Percentiles rank a stretch among this genome's conserved stretches.
These are phyloP conservation scores for Ceratocystis eucalypticola DNA, from an alignment of 2,329 filamentous ascomycete species.

Conservation along the genomic window DNA sequence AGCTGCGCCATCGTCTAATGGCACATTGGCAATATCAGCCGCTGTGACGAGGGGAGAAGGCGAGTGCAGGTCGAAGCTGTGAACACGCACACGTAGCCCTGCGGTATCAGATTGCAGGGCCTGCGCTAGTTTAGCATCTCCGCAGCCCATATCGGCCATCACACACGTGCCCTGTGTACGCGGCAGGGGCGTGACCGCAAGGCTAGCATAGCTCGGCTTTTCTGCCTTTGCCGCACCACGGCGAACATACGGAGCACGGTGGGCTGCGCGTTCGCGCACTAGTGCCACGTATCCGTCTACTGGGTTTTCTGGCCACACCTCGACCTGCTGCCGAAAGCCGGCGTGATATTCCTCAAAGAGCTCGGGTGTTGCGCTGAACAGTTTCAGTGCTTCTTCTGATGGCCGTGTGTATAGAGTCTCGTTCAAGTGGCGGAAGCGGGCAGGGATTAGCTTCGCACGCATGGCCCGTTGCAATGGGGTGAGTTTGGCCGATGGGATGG, in stretches of 20 bases:
- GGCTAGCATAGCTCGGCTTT: slow-evolving; percentile 23
- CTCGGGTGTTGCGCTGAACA: slow-evolving; percentile 75
- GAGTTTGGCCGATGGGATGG: slow-evolving; percentile 44
- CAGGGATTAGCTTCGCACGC: slow-evolving; percentile 86
- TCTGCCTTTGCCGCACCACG: slow-evolving; percentile 20
- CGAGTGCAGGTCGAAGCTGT: slow-evolving; percentile 77
- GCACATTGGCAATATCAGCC: slow-evolving; percentile 78
- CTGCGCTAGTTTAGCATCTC: slow-evolving; percentile 70
- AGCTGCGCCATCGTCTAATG: slow-evolving; percentile 57
- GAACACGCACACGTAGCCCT: slow-evolving; percentile 58
- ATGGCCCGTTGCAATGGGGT: slow-evolving; percentile 89
- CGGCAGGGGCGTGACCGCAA: slow-evolving; percentile 43
- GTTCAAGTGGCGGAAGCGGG: slow-evolving; percentile 93
- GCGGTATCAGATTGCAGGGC: slow-evolving; percentile 49
- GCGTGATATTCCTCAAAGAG: slow-evolving; percentile 96
- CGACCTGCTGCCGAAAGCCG: slow-evolving; percentile 88
- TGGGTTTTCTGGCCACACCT: slow-evolving; percentile 92
- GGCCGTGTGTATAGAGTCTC: slow-evolving; percentile 90
- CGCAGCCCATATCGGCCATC: slow-evolving; percentile 86
- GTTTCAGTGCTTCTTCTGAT: slow-evolving; percentile 64
- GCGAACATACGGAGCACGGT: slow-evolving; percentile 21
- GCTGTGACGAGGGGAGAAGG: slow-evolving; percentile 65
- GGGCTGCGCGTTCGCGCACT: slow-evolving; percentile 50
- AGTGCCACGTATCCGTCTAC: slow-evolving; percentile 72
- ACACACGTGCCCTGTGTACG: slow-evolving; percentile 59